A percentile compares a stretch with the other conserved stretches of the same genome.
These are phyloP conservation scores for Leptomonas seymouri DNA, from an alignment of 208 protist species.

Conservation along the genomic window DNA sequence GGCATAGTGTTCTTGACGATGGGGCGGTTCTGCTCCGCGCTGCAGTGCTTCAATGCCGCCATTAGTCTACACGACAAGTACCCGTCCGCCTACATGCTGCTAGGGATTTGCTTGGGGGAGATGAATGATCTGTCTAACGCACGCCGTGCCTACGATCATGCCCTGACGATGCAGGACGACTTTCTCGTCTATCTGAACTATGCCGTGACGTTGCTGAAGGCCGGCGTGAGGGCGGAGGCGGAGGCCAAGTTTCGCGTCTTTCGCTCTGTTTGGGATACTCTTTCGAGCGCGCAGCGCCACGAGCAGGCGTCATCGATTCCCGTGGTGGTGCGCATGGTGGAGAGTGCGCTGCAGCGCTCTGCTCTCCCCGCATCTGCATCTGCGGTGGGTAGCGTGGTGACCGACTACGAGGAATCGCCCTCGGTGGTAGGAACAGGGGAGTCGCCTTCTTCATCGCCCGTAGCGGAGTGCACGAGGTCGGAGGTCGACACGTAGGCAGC, in stretches of 20 bases:
- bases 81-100: constrained; percentile 93
- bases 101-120: constrained; percentile 92
- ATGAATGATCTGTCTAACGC: constrained; percentile 96
- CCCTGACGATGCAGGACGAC: constrained; percentile 85
- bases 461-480: too few species aligned
- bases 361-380: too few species aligned
- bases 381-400: not conserved
- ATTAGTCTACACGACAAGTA: constrained; percentile 88
- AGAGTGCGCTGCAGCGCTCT: constrained; percentile 9
- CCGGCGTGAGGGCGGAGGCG: constrained; percentile 43
- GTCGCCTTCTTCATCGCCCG: too few species aligned
- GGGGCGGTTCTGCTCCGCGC: constrained; percentile 94
- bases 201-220: constrained; percentile 86
- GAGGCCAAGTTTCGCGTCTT: constrained; percentile 55
- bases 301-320: constrained; percentile 38
- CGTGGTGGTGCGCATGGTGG: constrained; percentile 28
- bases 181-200: constrained; percentile 93
- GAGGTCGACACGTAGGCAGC: too few species aligned
- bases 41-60: constrained; percentile 93
- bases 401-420: not conserved
- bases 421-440: not conserved
- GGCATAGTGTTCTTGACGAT: constrained; percentile 93
- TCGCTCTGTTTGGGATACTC: constrained; percentile 40
- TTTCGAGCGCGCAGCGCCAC: constrained; percentile 36
- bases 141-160: constrained; percentile 90